Percentiles rank a stretch among this genome's conserved stretches.
phyloP scores from a whole-genome alignment of 2,329 filamentous ascomycete genomes.

The Fusarium miscanthi region DNA sequence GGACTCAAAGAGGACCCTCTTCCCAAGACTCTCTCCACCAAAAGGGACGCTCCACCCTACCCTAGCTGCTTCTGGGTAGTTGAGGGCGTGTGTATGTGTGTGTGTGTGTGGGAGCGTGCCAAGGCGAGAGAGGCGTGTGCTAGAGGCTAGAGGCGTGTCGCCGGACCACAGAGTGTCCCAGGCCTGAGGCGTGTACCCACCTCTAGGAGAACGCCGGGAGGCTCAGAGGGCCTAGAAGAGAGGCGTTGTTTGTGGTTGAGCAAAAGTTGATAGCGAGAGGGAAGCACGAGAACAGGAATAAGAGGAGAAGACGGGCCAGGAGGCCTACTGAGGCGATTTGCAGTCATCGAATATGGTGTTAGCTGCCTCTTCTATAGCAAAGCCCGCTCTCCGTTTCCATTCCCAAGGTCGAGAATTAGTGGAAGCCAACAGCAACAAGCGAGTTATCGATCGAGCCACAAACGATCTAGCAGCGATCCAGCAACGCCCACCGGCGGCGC shows the following conservation, averaged over 20 bases:
- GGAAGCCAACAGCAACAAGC: constrained; percentile 27
- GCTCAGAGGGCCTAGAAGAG: constrained; percentile 46
- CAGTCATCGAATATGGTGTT: constrained; percentile 4
- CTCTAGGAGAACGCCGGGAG: constrained; percentile 44
- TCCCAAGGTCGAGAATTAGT: constrained; percentile 10
- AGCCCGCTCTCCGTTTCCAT: constrained; percentile 1
- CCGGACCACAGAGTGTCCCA: constrained; percentile 14
- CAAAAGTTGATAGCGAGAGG: constrained; percentile 17
- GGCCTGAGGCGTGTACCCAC: constrained; percentile 29
- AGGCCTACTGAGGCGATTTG: constrained; percentile 16
- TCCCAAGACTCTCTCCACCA: constrained; percentile 32
- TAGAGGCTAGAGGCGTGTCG: constrained; percentile 19
- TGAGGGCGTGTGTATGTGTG: constrained; percentile 31
- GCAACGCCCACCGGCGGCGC: constrained; percentile 33
- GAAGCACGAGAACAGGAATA: constrained; percentile 15
- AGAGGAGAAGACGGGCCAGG: constrained; percentile 12
- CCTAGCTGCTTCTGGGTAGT: constrained; percentile 34
- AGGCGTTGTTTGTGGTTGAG: constrained; percentile 35
- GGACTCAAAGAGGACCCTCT: constrained; percentile 35
- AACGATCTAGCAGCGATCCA: constrained; percentile 41
- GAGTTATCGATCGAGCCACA: constrained; percentile 35
- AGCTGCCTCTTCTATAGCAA: constrained; percentile 3
- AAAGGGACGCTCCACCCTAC: constrained; percentile 29
- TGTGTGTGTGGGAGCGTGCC: constrained; percentile 29
- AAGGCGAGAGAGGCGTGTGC: constrained; percentile 30